These are phyloP conservation scores for Camellia japonica DNA, from an alignment of 148 eudicot genomes.

Conservation along the genomic window DNA sequence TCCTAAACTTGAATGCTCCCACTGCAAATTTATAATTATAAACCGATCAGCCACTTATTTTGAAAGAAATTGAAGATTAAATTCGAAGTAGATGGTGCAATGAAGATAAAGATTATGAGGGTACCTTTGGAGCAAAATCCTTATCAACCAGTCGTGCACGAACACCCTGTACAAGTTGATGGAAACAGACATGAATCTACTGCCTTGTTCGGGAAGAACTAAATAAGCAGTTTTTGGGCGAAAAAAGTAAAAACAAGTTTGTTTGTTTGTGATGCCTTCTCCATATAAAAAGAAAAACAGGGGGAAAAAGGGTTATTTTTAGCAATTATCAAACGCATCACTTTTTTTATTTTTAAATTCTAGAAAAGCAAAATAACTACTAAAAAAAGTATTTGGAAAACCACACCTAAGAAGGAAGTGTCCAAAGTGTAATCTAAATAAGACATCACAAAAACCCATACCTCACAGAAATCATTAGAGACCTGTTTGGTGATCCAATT, in stretches of 20 bases:
- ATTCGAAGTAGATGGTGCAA: neutral
- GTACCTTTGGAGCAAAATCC: conserved; percentile 93
- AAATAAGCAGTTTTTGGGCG: too few relatives aligned
- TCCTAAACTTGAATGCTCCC: conserved; percentile 72
- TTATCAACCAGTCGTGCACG: conserved; percentile 67
- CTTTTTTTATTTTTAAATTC: too few relatives aligned
- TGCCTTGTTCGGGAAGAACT: too few relatives aligned
- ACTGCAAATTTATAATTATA: conserved; percentile 44
- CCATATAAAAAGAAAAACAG: too few relatives aligned
- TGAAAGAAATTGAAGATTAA: neutral
- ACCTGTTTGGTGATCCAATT: conserved; percentile 64
- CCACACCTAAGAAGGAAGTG: neutral
- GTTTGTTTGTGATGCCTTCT: too few relatives aligned
- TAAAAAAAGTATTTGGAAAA: too few relatives aligned
- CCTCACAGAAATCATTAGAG: conserved; percentile 90
- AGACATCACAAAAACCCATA: conserved; percentile 22
- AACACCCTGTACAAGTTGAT: conserved; percentile 54
- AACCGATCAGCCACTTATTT: conserved; percentile 7
- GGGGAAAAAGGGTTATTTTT: too few relatives aligned
- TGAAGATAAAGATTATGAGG: neutral
- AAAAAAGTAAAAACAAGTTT: too few relatives aligned
- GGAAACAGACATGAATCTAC: neutral
- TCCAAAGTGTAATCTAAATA: neutral
- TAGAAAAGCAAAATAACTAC: too few relatives aligned
- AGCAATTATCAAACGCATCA: too few relatives aligned